These are phyloP conservation scores for Alternaria sp. DNA, from an alignment of 2,329 filamentous ascomycete species.

Conservation along the genomic window DNA sequence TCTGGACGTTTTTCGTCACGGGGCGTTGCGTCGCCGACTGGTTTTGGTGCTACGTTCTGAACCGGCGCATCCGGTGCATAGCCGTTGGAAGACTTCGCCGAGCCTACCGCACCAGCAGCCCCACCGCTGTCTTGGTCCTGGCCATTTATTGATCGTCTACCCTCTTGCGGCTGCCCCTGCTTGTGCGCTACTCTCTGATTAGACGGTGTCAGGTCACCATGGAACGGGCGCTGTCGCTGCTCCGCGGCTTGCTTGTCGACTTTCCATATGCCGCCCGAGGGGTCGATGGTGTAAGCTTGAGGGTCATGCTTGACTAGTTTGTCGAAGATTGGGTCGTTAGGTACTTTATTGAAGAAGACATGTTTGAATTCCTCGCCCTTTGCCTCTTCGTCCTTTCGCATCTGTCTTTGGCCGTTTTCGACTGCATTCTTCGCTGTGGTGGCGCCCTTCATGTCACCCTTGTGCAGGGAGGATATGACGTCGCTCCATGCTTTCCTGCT, in stretches of 20 bases:
- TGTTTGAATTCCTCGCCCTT: constrained; percentile 49
- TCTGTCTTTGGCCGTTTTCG: constrained; percentile 52
- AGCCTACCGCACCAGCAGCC: background rate
- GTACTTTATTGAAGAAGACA: constrained; percentile 52
- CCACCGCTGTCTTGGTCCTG: constrained; percentile 1
- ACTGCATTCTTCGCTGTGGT: constrained; percentile 42
- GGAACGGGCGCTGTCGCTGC: constrained; percentile 38
- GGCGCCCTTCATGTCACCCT: constrained; percentile 53
- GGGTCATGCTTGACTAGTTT: constrained; percentile 29
- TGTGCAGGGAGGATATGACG: constrained; percentile 50
- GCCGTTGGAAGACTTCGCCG: constrained; percentile 2
- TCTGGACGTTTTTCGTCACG: background rate
- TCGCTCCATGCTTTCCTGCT: constrained; percentile 54
- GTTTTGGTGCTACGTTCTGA: background rate
- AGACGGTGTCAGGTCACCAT: constrained; percentile 38
- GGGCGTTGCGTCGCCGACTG: background rate
- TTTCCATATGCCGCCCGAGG: constrained; percentile 44
- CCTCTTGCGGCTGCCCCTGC: background rate
- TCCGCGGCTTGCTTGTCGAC: constrained; percentile 33
- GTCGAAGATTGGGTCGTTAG: constrained; percentile 38
- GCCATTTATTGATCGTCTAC: background rate
- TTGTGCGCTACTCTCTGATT: constrained; percentile 20
- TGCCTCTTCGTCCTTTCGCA: constrained; percentile 52
- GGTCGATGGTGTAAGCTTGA: constrained; percentile 35
- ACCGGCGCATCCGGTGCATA: constrained; percentile 1